Percentiles rank a stretch among this genome's conserved stretches.
Conservation (phyloP, 2,329 filamentous ascomycete genomes). For the Chaetomium sp. region DNA sequence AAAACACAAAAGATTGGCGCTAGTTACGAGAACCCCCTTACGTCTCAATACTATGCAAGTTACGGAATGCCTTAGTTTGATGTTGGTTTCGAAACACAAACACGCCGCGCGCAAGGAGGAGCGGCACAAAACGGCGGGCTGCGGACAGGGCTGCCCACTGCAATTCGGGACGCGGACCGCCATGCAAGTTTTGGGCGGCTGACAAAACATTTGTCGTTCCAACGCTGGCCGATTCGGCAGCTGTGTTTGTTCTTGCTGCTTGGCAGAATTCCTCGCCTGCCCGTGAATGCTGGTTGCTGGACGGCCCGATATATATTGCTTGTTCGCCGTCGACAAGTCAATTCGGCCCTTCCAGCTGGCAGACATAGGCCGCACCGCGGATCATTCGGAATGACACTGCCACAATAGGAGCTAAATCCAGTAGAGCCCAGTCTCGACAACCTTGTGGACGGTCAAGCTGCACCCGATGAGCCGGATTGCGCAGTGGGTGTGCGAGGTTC, state of each 20-base stretch:
- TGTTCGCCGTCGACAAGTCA: background rate
- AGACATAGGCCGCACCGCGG: slow-evolving; percentile 14
- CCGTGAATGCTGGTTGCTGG: background rate
- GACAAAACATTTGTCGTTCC: background rate
- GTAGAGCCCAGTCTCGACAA: background rate
- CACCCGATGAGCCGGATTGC: too few species aligned
- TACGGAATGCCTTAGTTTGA: slow-evolving; percentile 11
- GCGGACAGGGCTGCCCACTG: background rate
- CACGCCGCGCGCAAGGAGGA: slow-evolving; percentile 6
- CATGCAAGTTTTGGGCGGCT: background rate
- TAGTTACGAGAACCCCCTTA: background rate
- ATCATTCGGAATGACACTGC: slow-evolving; percentile 12
- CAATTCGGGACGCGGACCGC: background rate
- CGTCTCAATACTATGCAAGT: background rate
- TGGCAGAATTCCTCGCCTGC: background rate
- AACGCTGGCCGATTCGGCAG: background rate
- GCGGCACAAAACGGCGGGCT: slow-evolving; percentile 10
- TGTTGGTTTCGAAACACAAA: slow-evolving; percentile 15
- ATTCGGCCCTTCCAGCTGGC: slow-evolving; percentile 4
- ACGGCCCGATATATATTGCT: background rate
- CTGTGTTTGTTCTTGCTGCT: background rate
- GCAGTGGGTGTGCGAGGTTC: background rate
- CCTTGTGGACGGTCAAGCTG: too few species aligned
- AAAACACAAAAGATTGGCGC: too few species aligned
- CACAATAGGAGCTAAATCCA: background rate